Base-by-base conservation (phyloP, 1,139 yeast genomes). In the Dujonia santamariae region DNA sequence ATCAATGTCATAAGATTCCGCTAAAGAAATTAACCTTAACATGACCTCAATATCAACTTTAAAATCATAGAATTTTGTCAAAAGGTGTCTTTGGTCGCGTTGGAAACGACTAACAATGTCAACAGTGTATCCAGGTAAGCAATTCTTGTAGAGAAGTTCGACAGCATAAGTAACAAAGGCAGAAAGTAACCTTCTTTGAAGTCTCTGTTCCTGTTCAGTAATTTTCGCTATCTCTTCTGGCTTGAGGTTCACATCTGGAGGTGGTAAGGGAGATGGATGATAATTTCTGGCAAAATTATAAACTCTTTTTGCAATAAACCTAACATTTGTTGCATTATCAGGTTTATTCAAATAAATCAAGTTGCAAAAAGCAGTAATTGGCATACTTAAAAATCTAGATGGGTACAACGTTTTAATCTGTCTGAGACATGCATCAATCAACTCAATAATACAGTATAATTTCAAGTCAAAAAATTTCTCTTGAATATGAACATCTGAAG, bases 311-410 rank as follows among this genome's bases (percentile, higher is more conserved):
- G 77, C 50, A 15, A 82, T 49, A 36, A 85, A 74, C 7, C 62
- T 56, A 19, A 56, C 40, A 13, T 70, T 51, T 7, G 56, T 48
- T 18, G 57, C 53, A 14, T 62, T 40, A 13, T 44, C 36, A 1
- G 55, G 52, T 15, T 54, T 51, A 49, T 76, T 78, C 9, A 50
- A 45, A 19, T 69, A 65, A 11, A 75, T 50, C 36, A 74, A 66
- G 34, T 75, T 76, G 30, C 81, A 56, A 29, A 78, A 55, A 1
- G 86, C 66, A 1, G 81, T 55, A 0, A 80, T 63, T 1, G 79
- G 74, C 73, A 85, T 81, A 1, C 82, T 72, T 36, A 90, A 61
- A 50, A 85, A 85, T 41, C 85, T 71, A 1, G 95, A 83, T 9
- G 96, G 96, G 48, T 80, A 80, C 30, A 72, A 54, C 0, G 95